Evolutionary conservation across 2,329 filamentous ascomycete genomes (phyloP).

Genomic region (Epichloe gansuensis): DNA sequence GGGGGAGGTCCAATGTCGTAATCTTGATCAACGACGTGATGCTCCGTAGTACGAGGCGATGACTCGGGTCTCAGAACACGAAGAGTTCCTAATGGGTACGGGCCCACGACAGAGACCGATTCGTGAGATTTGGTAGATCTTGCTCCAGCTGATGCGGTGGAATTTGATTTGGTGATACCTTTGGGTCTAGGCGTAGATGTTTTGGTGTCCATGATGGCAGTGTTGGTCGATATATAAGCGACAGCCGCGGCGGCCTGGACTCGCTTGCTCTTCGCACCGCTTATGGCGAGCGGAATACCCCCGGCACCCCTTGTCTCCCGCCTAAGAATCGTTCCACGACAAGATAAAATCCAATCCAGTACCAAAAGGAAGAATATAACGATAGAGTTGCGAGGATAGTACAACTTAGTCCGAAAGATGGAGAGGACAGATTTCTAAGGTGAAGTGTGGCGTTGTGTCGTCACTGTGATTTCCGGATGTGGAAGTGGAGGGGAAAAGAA

Average conservation of each 20-base stretch:
- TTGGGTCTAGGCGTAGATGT: conserved; percentile 11
- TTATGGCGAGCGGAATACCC: neutral
- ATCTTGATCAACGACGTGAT: conserved; percentile 7
- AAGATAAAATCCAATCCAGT: neutral
- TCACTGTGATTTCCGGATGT: neutral
- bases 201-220: conserved; percentile 14
- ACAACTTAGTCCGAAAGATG: neutral
- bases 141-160: conserved; percentile 13
- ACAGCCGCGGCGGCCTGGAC: neutral
- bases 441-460: neutral
- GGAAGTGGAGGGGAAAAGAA: neutral
- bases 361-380: neutral
- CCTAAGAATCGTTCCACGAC: neutral
- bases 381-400: neutral
- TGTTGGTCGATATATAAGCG: neutral
- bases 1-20: conserved; percentile 19
- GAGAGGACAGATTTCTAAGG: neutral
- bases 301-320: neutral
- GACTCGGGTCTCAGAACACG: conserved; percentile 22
- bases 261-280: neutral
- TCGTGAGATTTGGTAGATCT: conserved; percentile 22
- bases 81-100: conserved; percentile 29
- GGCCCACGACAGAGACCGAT: conserved; percentile 27
- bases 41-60: conserved; percentile 2
- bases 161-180: conserved; percentile 24